These are phyloP conservation scores for Bacidia rubella DNA, from an alignment of 495 filamentous ascomycete genomes.

Conservation along the genomic window DNA sequence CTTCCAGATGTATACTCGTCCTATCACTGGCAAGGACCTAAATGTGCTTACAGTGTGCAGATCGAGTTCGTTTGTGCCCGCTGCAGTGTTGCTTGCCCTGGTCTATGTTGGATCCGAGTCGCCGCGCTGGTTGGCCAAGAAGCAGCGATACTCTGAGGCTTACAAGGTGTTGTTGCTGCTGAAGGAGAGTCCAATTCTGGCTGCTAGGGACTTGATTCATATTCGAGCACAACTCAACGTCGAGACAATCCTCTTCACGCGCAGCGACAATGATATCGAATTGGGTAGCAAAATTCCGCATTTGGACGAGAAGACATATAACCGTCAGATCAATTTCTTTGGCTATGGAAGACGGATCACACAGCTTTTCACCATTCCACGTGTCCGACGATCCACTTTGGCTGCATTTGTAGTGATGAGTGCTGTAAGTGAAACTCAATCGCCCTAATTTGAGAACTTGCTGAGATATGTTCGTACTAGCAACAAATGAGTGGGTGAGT, in stretches of 20 bases:
- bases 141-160: constrained; percentile 10
- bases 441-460: too few relatives aligned
- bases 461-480: too few relatives aligned
- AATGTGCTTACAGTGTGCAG: too few relatives aligned
- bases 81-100: constrained; percentile 7
- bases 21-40: too few relatives aligned
- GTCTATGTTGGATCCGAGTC: constrained; percentile 12
- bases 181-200: constrained; percentile 6
- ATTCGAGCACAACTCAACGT: constrained; percentile 17
- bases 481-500: too few relatives aligned
- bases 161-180: constrained; percentile 10
- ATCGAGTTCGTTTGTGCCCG: constrained; percentile 11
- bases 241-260: constrained; percentile 19
- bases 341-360: constrained; percentile 10
- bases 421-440: too few relatives aligned
- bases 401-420: constrained; percentile 7
- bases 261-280: background rate
- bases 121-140: constrained; percentile 13
- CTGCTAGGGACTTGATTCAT: constrained; percentile 6
- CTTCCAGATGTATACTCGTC: constrained; percentile 10
- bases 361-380: constrained; percentile 11
- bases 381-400: constrained; percentile 9
- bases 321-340: constrained; percentile 5
- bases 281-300: constrained; percentile 1
- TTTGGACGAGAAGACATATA: constrained; percentile 14